Evolutionary conservation across 257 asterid species (phyloP), one percentile per base, ranked within the genome.

Genomic region (Leonotis leonurus): DNA sequence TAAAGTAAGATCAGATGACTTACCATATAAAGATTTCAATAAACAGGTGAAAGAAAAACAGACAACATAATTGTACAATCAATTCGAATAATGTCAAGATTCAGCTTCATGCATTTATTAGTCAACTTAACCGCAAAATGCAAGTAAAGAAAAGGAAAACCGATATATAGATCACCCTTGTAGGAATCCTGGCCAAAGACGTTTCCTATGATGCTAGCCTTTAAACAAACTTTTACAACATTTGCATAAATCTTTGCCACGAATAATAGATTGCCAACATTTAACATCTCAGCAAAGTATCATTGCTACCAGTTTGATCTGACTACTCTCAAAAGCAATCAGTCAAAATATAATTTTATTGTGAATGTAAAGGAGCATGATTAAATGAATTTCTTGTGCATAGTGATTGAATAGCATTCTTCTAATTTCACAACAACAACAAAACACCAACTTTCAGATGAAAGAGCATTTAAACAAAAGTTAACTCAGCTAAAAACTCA

Each of bases 1-100:
- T 86, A 85, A 82, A 78, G 70, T 64, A 69, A 35, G 71, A 75
- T 80, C 75, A 77, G 73, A 79, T 81, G 76, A 70, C 77, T 73
- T 59, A 40, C 74, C 30, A 74, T 73, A 64, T 59, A 58, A 62
- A 62, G 52, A 60, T 35, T 60, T 50, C 41, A 45, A 24, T 45
- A 43, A 22, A 43, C 60, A 53, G 36, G 36, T 33, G 40, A 35
- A 30, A 39, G 37, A 30, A 52, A 64, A 29, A 37, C 33, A 18
- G 49, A 64, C 16, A 30, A n/a, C 7, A 24, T 41, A 54, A 49
- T 26, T 52, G 60, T 24, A 25, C 9, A 48, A 57, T 26, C 43
- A 43, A 36, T 10, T 4, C 16, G 44, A 41, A 58, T 14, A 63
- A 69, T 29, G 37, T 50, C 50, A 35, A 50, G 32, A 52, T 36